A percentile compares a stretch with the other conserved stretches of the same genome.
phyloP scores from a whole-genome alignment of 306 rosid genomes.

The Quercus cerris region DNA sequence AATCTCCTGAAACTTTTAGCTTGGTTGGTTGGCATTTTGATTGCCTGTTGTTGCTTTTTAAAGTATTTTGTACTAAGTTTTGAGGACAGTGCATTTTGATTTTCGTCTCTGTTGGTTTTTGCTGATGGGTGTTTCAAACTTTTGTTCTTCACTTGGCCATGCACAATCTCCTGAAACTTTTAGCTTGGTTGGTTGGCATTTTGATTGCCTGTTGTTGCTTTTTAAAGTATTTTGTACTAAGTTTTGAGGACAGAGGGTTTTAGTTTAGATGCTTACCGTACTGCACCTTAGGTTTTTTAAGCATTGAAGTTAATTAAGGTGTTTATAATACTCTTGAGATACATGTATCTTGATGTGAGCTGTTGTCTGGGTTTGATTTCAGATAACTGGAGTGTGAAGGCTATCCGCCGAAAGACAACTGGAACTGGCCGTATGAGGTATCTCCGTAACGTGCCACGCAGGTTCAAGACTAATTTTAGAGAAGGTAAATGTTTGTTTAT shows the following conservation, averaged over 20 bases:
- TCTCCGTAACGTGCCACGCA: constrained; percentile 12
- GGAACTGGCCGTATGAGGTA: constrained; percentile 28
- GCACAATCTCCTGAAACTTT: neutral
- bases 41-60: neutral
- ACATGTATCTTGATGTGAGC: neutral
- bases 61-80: neutral
- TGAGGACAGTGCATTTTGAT: too few species aligned
- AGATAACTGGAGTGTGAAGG: constrained; percentile 26
- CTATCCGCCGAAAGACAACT: constrained; percentile 20
- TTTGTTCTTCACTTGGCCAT: neutral
- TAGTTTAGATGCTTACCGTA: too few species aligned
- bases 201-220: neutral
- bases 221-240: neutral
- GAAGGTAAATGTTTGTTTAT: constrained; percentile 6
- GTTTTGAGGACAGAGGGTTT: too few species aligned
- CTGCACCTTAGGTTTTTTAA: neutral
- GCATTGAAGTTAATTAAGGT: neutral
- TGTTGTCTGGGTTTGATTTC: neutral
- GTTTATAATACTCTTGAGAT: neutral
- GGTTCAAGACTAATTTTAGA: constrained; percentile 22
- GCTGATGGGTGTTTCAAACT: neutral
- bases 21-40: neutral
- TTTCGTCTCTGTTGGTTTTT: neutral
- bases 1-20: neutral
- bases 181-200: neutral